Conservation (phyloP, 805 yeast genomes). For the Myxozyma lipomycoides region DNA sequence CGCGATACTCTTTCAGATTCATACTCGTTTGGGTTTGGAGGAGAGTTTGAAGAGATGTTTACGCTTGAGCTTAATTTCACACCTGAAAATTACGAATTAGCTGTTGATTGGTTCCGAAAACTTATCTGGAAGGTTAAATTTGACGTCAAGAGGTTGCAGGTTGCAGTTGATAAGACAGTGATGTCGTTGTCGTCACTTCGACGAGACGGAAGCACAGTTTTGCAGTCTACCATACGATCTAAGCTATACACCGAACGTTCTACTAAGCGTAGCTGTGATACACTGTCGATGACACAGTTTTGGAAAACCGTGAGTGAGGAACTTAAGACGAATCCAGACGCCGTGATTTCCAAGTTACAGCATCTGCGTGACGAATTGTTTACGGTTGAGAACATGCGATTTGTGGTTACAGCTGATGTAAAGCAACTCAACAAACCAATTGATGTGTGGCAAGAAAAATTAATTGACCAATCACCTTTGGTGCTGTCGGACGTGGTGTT, state of each 20-base stretch:
- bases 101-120: constrained; percentile 72
- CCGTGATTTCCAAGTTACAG: constrained; percentile 44
- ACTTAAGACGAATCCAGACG: constrained; percentile 46
- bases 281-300: constrained; percentile 57
- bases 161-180: constrained; percentile 58
- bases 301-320: constrained; percentile 47
- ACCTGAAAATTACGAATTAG: constrained; percentile 56
- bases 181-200: constrained; percentile 60
- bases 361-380: constrained; percentile 53
- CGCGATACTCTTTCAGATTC: constrained; percentile 60
- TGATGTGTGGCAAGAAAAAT: constrained; percentile 48
- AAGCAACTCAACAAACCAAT: constrained; percentile 52
- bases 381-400: constrained; percentile 55
- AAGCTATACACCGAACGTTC: constrained; percentile 56
- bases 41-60: constrained; percentile 62
- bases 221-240: constrained; percentile 58
- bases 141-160: constrained; percentile 66
- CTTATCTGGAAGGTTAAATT: constrained; percentile 63
- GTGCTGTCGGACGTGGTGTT: background rate
- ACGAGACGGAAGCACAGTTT: constrained; percentile 60
- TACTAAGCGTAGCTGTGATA: constrained; percentile 60
- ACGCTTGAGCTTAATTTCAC: constrained; percentile 59
- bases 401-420: constrained; percentile 69
- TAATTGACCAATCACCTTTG: background rate
- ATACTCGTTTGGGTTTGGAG: constrained; percentile 55